Evolutionary conservation across 1,139 yeast genomes (phyloP).

Genomic region (Hyphopichia pseudoburtonii): DNA sequence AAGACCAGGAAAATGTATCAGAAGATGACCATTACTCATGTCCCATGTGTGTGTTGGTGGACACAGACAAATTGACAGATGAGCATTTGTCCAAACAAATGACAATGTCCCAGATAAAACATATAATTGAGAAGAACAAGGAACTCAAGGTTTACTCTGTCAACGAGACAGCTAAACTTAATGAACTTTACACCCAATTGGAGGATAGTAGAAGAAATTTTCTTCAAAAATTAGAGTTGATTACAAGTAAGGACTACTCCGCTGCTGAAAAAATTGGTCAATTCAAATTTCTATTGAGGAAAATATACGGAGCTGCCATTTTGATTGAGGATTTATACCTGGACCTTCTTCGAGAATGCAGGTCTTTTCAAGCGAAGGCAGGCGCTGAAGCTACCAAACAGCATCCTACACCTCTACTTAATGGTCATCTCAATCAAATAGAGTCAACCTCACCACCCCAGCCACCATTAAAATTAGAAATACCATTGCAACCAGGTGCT

Average conservation of each 20-base stretch:
- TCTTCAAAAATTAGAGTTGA: no score
- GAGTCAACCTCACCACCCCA: neutral
- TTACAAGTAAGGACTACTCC: no score
- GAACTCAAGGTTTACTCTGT: constrained; percentile 37
- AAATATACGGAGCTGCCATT: constrained; percentile 35
- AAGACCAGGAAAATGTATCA: constrained; percentile 22
- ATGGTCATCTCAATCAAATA: neutral
- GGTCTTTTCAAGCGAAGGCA: neutral
- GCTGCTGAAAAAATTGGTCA: constrained; percentile 25
- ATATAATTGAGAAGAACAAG: constrained; percentile 28
- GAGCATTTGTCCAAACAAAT: constrained; percentile 19
- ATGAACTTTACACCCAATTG: constrained; percentile 18
- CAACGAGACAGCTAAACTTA: constrained; percentile 32
- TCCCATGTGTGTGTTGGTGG: constrained; percentile 56
- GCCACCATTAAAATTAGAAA: no score
- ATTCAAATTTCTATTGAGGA: constrained; percentile 29
- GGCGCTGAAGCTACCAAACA: neutral
- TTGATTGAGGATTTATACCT: constrained; percentile 23
- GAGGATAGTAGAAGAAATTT: constrained; percentile 10
- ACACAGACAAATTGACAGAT: constrained; percentile 18
- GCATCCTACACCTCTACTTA: neutral
- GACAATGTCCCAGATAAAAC: constrained; percentile 17
- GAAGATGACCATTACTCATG: constrained; percentile 55
- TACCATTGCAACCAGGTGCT: no score
- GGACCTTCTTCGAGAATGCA: neutral